A percentile compares a stretch with the other conserved stretches of the same genome.
Conservation (phyloP, 176 grass and related monocot species). For the Rhynchospora pubera region DNA sequence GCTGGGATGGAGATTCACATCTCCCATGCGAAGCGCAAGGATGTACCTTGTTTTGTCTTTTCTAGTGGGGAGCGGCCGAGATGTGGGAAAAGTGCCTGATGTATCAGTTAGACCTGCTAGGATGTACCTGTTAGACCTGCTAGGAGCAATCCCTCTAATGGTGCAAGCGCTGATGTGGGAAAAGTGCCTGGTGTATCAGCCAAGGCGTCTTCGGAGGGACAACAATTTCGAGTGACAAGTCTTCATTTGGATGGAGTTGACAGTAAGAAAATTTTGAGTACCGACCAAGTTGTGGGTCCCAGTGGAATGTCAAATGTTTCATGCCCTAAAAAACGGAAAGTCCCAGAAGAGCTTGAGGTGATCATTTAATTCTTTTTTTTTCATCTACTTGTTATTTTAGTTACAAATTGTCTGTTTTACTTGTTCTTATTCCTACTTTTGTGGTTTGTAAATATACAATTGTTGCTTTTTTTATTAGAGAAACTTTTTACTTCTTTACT, state of each 20-base stretch:
- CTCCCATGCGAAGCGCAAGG: constrained; percentile 71
- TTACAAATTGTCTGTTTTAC: not conserved
- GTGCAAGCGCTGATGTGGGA: constrained; percentile 2
- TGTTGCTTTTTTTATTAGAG: too few species aligned
- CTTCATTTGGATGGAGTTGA: not conserved
- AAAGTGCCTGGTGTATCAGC: constrained; percentile 20
- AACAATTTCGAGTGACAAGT: constrained; percentile 9
- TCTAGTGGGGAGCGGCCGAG: constrained; percentile 51
- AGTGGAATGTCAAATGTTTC: not conserved
- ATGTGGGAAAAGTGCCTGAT: too few species aligned
- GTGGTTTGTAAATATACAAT: too few species aligned
- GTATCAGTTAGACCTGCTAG: too few species aligned
- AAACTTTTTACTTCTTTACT: too few species aligned
- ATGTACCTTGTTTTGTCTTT: constrained; percentile 72
- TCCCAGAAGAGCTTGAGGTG: constrained; percentile 71
- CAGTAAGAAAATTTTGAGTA: too few species aligned
- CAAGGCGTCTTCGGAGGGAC: constrained; percentile 17
- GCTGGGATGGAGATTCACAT: constrained; percentile 80
- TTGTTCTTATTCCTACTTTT: not conserved
- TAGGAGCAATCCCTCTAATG: constrained; percentile 33
- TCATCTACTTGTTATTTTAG: not conserved
- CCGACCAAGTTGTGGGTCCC: constrained; percentile 11
- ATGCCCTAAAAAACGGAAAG: constrained; percentile 31
- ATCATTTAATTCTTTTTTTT: not conserved
- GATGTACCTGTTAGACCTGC: constrained; percentile 23